Base-by-base conservation (phyloP, 768 basidiomycete genomes). In the Leucosporidium yakuticum region DNA sequence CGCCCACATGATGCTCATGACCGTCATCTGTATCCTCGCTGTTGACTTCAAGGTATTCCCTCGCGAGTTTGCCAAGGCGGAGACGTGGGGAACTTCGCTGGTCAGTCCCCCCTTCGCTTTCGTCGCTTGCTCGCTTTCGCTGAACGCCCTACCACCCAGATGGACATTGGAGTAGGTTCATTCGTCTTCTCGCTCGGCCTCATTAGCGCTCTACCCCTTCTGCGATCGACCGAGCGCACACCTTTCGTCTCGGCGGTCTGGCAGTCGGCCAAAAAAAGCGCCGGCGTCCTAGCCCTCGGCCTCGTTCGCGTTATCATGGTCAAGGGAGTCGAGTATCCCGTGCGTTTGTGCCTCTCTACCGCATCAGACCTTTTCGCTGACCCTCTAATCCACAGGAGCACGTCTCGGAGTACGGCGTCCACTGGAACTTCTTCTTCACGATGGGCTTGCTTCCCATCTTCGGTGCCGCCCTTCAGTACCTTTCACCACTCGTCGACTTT, bases 341-440 rank as follows among this genome's bases (percentile, higher is more conserved):
- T 95, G 78, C 31, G 85, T 78, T 29, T 23, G 0, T 12, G n/a
- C 27, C 54, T 53, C 8, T 2, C 20, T 49, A 53, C 4, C 32
- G 23, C 59, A 36, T 25, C 21, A 14, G 23, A 56, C 25, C 20
- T 36, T 60, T 9, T 15, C 14, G 17, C 39, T 44, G 39, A 44
- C 39, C 11, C 39, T 9, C 39, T 8, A 8, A 15, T 1, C 31
- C 47, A 36, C 67, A 88, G 94, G 96, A 98, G 81, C 96, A 98
- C 68, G 87, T 89, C 63, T 88, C 93, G 0, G 96, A 99, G 79
- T 98, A 98, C 71, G 96, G 96, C 0, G 85, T 86, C 0, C 95
- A 98, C 74, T 99, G 96, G 96, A 98, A 98, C 77, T 97, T 98
- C 80, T 99, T 99, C 83, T 84, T 98, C 73, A 97, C 96, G 0